Percentiles rank a stretch among this genome's conserved stretches.
These are phyloP conservation scores for Reticulomyxa filosa DNA, from an alignment of 78 protist genomes.

Conservation along the genomic window DNA sequence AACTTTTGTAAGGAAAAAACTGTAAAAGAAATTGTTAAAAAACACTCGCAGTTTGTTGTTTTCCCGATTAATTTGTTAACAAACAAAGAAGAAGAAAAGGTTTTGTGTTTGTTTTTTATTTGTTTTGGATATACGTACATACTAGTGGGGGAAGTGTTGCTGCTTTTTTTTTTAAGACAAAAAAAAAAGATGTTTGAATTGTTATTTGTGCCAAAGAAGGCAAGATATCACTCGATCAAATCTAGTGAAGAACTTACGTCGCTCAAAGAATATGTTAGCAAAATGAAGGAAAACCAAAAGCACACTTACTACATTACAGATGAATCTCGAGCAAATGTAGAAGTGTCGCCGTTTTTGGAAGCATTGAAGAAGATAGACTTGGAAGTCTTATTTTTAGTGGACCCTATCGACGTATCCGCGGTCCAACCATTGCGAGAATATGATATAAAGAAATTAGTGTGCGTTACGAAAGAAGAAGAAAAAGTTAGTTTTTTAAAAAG, in stretches of 20 bases:
- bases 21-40: constrained; percentile 88
- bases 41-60: constrained; percentile 98
- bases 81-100: constrained; percentile 40
- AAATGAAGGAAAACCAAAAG: constrained; percentile 96
- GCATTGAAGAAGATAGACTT: constrained; percentile 35
- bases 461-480: constrained; percentile 94
- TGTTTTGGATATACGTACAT: too few relatives aligned
- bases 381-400: constrained; percentile 83
- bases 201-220: too few relatives aligned
- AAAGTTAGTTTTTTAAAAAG: too few relatives aligned
- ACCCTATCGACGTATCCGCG: constrained; percentile 98
- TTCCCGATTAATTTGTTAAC: constrained; percentile 84
- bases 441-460: constrained; percentile 91
- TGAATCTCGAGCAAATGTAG: constrained; percentile 60
- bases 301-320: constrained; percentile 98
- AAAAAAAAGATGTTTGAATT: too few relatives aligned
- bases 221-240: constrained; percentile 84
- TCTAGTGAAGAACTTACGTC: constrained; percentile 48
- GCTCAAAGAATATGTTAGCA: constrained; percentile 87
- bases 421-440: constrained; percentile 93
- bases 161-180: too few relatives aligned
- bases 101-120: too few relatives aligned
- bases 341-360: constrained; percentile 64
- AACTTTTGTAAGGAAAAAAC: constrained; percentile 73
- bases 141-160: too few relatives aligned